Percentiles rank a stretch among this genome's conserved stretches.
These are phyloP conservation scores for Linderina pennispora DNA, from an alignment of 192 early-diverging fungal species.

Conservation along the genomic window DNA sequence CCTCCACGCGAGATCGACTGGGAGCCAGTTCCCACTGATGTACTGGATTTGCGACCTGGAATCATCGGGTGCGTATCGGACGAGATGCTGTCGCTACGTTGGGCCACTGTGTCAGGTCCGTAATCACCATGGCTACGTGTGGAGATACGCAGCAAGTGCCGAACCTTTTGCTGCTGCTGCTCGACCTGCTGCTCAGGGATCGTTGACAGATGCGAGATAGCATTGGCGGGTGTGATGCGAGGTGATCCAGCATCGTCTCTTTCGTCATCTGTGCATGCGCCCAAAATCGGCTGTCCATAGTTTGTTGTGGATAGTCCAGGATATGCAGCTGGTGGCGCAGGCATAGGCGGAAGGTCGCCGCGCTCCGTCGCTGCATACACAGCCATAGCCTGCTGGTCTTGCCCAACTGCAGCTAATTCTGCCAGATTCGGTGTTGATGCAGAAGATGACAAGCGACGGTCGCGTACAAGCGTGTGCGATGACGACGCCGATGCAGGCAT, in stretches of 20 bases:
- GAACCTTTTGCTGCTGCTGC: constrained; percentile 19
- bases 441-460: constrained; percentile 40
- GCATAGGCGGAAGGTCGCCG: constrained; percentile 44
- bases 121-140: constrained; percentile 30
- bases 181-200: constrained; percentile 10
- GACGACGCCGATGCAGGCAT: constrained; percentile 7
- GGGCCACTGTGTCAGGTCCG: constrained; percentile 14
- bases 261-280: constrained; percentile 1
- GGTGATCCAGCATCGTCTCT: constrained; percentile 1
- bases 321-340: constrained; percentile 35
- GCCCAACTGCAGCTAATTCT: constrained; percentile 36
- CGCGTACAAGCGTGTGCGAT: constrained; percentile 8
- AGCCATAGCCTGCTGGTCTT: constrained; percentile 32
- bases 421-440: constrained; percentile 43
- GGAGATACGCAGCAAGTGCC: constrained; percentile 32
- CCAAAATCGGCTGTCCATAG: too few relatives aligned
- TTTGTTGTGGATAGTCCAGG: too few relatives aligned
- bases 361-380: constrained; percentile 40
- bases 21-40: constrained; percentile 1
- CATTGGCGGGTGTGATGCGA: background rate
- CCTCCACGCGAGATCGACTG: constrained; percentile 3
- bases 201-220: constrained; percentile 1
- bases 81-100: too few relatives aligned
- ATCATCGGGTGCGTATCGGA: too few relatives aligned
- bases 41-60: constrained; percentile 43